phyloP scores from a whole-genome alignment of 495 filamentous ascomycete species.

The Penicillium paradoxum region DNA sequence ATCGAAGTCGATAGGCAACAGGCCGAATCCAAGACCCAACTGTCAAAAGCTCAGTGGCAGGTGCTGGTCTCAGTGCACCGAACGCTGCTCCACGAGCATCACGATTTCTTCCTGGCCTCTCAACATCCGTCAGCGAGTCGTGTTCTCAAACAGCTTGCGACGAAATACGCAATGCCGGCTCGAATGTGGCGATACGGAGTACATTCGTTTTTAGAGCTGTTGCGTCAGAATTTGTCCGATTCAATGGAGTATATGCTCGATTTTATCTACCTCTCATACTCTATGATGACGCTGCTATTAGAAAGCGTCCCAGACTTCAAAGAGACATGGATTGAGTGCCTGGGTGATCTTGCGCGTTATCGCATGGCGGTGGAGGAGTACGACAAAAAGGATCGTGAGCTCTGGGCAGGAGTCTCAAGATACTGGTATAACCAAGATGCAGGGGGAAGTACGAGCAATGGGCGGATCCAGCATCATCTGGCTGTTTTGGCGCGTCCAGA shows the following conservation, averaged over 20 bases:
- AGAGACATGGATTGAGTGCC: constrained; percentile 87
- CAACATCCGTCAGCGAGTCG: constrained; percentile 66
- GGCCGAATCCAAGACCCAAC: constrained; percentile 32
- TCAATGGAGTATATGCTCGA: constrained; percentile 74
- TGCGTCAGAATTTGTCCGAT: constrained; percentile 63
- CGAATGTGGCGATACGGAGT: constrained; percentile 85
- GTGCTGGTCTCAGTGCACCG: constrained; percentile 66
- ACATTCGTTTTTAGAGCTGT: constrained; percentile 68
- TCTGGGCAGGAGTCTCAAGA: constrained; percentile 71
- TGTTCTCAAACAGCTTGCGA: constrained; percentile 52
- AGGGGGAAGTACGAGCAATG: constrained; percentile 63
- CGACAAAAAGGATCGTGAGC: constrained; percentile 64
- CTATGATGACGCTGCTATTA: constrained; percentile 71
- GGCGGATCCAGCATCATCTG: constrained; percentile 78
- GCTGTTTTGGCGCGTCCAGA: constrained; percentile 76
- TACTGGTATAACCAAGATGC: constrained; percentile 80
- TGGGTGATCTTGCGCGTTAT: constrained; percentile 72
- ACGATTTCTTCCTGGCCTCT: constrained; percentile 75
- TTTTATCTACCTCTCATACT: constrained; percentile 78
- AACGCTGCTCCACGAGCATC: constrained; percentile 70
- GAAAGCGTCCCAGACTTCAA: constrained; percentile 73
- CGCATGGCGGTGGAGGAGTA: constrained; percentile 77
- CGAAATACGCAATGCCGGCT: constrained; percentile 74
- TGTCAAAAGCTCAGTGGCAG: constrained; percentile 66
- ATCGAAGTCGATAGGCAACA: constrained; percentile 66